These are phyloP conservation scores for Gnomoniopsis sp. DNA, from an alignment of 2,329 filamentous ascomycete genomes.

Conservation along the genomic window DNA sequence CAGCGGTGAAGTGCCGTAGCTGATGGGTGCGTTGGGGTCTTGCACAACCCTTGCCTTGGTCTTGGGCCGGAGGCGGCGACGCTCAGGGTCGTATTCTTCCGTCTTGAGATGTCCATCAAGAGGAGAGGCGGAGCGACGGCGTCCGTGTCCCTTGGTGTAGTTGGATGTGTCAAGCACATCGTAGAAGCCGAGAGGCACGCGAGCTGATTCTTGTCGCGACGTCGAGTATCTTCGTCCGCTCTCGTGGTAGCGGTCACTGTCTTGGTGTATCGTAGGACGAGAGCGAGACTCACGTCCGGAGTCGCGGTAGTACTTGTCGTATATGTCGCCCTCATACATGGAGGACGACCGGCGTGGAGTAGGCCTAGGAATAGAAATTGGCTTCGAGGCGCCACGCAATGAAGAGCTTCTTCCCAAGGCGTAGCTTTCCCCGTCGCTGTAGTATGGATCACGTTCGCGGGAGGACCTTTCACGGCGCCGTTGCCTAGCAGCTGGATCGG, in stretches of 20 bases:
- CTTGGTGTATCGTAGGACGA: conserved; percentile 4
- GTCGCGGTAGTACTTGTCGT: conserved; percentile 14
- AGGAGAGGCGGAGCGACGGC: conserved; percentile 11
- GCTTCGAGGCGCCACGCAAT: conserved; percentile 6
- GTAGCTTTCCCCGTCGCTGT: conserved; percentile 16
- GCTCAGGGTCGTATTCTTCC: conserved; percentile 6
- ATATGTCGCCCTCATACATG: conserved; percentile 9
- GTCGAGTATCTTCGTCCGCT: conserved; percentile 11
- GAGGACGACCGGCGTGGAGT: conserved; percentile 10
- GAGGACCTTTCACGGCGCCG: conserved; percentile 14
- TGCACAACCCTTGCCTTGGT: conserved; percentile 5
- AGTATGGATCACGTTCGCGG: conserved; percentile 11
- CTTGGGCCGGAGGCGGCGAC: conserved; percentile 11
- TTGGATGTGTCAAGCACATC: conserved; percentile 13
- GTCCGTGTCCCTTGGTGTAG: background rate
- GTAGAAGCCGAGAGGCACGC: conserved; percentile 13
- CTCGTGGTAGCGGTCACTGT: conserved; percentile 8
- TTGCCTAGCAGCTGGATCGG: conserved; percentile 11
- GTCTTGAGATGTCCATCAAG: conserved; percentile 1
- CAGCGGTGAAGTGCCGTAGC: conserved; percentile 16
- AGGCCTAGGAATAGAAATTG: conserved; percentile 16
- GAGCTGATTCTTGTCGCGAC: conserved; percentile 10
- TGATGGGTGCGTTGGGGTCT: background rate
- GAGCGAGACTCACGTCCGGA: conserved; percentile 9
- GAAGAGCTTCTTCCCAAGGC: conserved; percentile 11